A percentile compares a stretch with the other conserved stretches of the same genome.
These are phyloP conservation scores for Ceratobasidium sp. DNA, from an alignment of 1,284 basidiomycete species.

Conservation along the genomic window DNA sequence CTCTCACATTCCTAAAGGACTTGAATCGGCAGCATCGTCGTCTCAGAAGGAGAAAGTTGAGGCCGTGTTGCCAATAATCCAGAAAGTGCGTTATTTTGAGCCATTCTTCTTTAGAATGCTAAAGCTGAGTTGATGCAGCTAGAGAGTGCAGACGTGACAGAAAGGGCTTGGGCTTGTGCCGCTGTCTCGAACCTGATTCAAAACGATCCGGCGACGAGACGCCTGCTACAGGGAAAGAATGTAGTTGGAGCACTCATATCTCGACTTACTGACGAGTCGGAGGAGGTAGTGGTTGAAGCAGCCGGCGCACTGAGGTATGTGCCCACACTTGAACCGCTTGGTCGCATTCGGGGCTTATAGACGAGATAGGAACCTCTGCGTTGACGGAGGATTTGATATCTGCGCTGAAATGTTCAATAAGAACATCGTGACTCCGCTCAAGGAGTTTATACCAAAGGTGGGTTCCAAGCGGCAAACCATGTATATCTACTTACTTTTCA, in stretches of 20 bases:
- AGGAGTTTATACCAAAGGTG: conserved; percentile 80
- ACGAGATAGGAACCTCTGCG: conserved; percentile 81
- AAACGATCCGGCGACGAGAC: conserved; percentile 86
- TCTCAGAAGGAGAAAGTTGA: conserved; percentile 83
- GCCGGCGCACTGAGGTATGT: conserved; percentile 82
- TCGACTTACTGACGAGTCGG: conserved; percentile 83
- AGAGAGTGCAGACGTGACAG: conserved; percentile 76
- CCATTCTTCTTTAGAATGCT: not conserved
- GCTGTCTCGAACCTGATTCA: conserved; percentile 91
- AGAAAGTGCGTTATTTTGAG: conserved; percentile 69
- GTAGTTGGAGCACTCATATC: conserved; percentile 88
- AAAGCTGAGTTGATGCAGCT: conserved; percentile 63
- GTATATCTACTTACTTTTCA: not conserved
- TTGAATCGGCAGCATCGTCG: conserved; percentile 73
- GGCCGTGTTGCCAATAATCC: conserved; percentile 85
- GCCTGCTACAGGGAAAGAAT: conserved; percentile 90
- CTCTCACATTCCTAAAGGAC: conserved; percentile 84
- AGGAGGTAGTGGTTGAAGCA: conserved; percentile 89
- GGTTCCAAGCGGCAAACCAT: not conserved
- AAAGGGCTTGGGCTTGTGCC: conserved; percentile 93
- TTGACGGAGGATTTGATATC: conserved; percentile 93
- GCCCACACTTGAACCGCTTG: conserved; percentile 40
- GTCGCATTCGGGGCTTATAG: conserved; percentile 27
- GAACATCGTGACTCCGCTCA: conserved; percentile 82
- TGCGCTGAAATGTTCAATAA: conserved; percentile 98